Base-by-base conservation (phyloP, 192 early-diverging fungal genomes). In the Coemansia sp. region DNA sequence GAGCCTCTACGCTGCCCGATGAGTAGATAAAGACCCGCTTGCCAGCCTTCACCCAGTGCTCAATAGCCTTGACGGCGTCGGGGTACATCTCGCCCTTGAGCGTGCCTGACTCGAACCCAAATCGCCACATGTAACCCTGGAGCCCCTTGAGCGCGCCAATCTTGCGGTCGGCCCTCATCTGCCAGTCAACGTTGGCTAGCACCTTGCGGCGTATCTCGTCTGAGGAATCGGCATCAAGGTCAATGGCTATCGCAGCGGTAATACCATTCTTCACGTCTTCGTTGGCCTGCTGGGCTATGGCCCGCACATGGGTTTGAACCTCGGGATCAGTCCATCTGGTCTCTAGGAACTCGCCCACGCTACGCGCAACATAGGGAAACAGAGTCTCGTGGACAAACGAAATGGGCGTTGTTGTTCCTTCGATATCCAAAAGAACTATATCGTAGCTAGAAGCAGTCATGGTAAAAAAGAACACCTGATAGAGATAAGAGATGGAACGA, bases 61-160 rank as follows among this genome's bases (percentile, higher is more conserved):
- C 75, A 0, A 99, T 86, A 1, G 90, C 90, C 9, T 85, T 84
- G 5, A 91, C 79, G 1, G 97, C 97, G 77, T 99, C 97, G 11
- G 86, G 79, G 65, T 91, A 99, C 10, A 99, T 79, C 82, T 74
- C 84, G 51, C 94, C 90, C 62, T 84, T 79, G 35, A 99, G 72
- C 62, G 87, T 80, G 10, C 94, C 94, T 20, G 73, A 82, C 46
- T 86, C 82, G 66, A 91, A 99, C 0, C 93, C 97, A 48, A 83
- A 85, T 62, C 87, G 79, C 97, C 97, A 99, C 87, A 99, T 96
- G 70, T 89, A 93, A n/a, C 97, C 94, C 74, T 99, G 94, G 46
- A 97, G 89, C 6, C 87, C 83, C 70, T 96, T 95, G 3, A 99
- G 68, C 0, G 96, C 88, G 3, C 89, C 92, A 38, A 94, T 91